Conservation (phyloP, 1,284 basidiomycete genomes). For the Naganishia albida region DNA sequence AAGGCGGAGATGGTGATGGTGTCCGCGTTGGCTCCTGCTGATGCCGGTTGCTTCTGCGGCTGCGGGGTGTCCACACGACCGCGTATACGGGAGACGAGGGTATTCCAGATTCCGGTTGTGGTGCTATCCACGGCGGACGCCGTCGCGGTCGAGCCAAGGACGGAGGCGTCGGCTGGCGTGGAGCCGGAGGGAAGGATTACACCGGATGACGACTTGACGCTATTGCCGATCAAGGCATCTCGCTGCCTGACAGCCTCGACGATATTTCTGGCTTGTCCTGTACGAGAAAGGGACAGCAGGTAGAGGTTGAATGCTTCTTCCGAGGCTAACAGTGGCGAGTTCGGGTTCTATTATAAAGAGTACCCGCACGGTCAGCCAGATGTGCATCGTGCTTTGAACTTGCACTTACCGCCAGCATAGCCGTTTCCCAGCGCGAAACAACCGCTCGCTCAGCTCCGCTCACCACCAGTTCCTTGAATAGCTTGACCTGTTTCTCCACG, state of each 20-base stretch:
- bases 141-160: neutral
- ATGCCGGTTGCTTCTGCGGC: slow-evolving; percentile 10
- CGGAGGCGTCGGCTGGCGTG: neutral
- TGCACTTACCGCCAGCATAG: slow-evolving; percentile 21
- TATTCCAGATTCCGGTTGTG: slow-evolving; percentile 18
- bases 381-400: neutral
- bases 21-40: neutral
- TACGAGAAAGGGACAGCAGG: slow-evolving; percentile 31
- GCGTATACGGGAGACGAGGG: slow-evolving; percentile 28
- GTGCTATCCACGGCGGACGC: slow-evolving; percentile 2
- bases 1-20: slow-evolving; percentile 19
- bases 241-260: slow-evolving; percentile 34
- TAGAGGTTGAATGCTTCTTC: slow-evolving; percentile 36
- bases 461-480: slow-evolving; percentile 31
- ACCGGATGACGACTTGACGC: slow-evolving; percentile 7
- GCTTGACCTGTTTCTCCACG: slow-evolving; percentile 25
- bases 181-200: slow-evolving; percentile 3
- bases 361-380: neutral
- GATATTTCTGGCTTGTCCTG: slow-evolving; percentile 26
- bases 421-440: slow-evolving; percentile 29
- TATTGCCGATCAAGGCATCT: slow-evolving; percentile 27
- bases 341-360: slow-evolving; percentile 28
- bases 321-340: slow-evolving; percentile 31
- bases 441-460: slow-evolving; percentile 32
- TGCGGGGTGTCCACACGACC: slow-evolving; percentile 23